These are phyloP conservation scores for Podospora tetraspora DNA, from an alignment of 495 filamentous ascomycete genomes.

Conservation along the genomic window DNA sequence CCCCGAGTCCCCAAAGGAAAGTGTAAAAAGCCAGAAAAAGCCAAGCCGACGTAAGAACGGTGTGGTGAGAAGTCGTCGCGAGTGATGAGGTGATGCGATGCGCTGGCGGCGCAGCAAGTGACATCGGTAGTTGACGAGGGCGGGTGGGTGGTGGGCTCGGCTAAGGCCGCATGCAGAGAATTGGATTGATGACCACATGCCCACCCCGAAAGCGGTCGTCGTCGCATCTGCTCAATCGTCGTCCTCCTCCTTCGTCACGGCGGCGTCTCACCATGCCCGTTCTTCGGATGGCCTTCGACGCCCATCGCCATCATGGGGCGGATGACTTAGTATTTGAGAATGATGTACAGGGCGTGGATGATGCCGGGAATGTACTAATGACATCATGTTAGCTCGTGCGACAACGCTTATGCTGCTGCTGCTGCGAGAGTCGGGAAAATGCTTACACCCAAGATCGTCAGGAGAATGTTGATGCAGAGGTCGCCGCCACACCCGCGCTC, in stretches of 20 bases:
- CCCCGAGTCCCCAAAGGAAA: neutral
- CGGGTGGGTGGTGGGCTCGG: neutral
- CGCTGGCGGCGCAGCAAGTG: neutral
- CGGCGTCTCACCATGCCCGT: neutral
- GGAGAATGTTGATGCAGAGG: conserved; percentile 84
- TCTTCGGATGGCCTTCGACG: neutral
- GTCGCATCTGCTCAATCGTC: neutral
- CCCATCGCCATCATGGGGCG: neutral
- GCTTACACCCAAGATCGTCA: conserved; percentile 77
- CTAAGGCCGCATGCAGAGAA: neutral
- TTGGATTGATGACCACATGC: neutral
- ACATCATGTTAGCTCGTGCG: neutral
- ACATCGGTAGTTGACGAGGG: neutral
- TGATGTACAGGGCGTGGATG: conserved; percentile 58
- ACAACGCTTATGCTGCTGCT: neutral
- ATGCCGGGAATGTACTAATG: conserved; percentile 51
- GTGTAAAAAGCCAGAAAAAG: neutral
- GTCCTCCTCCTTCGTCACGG: neutral
- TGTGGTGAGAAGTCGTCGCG: neutral
- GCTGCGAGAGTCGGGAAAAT: neutral
- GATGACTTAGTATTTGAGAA: conserved; percentile 41
- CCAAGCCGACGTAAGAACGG: neutral
- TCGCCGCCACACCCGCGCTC: conserved; percentile 84
- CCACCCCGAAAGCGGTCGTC: neutral
- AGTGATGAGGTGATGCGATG: neutral